Percentiles rank a stretch among this genome's conserved stretches.
Evolutionary conservation across 164 flowering plant species (phyloP).

Genomic region (Chimonanthus praecox): DNA sequence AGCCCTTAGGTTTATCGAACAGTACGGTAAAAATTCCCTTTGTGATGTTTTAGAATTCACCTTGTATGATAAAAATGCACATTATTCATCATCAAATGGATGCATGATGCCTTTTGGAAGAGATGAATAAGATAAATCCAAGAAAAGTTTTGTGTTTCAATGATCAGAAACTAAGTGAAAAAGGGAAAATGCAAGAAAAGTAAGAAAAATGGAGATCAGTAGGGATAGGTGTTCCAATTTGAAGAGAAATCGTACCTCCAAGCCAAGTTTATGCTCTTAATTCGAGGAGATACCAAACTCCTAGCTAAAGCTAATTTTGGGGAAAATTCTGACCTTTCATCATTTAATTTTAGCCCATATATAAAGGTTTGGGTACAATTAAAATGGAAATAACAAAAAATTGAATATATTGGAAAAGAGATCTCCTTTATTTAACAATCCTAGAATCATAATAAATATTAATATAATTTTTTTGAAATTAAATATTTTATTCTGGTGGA

Average conservation of each 20-base stretch:
- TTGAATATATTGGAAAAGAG: too few relatives aligned
- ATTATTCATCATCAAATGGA: neutral
- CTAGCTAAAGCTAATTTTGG: too few relatives aligned
- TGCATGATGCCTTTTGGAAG: neutral
- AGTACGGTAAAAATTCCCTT: constrained; percentile 43
- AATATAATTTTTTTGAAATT: too few relatives aligned
- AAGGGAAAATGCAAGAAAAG: neutral
- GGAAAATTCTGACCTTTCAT: neutral
- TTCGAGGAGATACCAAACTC: neutral
- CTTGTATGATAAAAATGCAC: neutral
- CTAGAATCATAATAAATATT: too few relatives aligned
- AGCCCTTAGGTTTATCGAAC: constrained; percentile 73
- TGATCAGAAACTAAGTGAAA: too few relatives aligned
- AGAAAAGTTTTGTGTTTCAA: neutral
- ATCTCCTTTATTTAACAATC: too few relatives aligned
- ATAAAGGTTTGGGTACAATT: neutral
- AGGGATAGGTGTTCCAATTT: neutral
- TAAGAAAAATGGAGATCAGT: neutral
- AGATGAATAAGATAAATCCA: neutral
- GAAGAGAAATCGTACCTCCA: neutral
- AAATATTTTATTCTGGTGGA: too few relatives aligned
- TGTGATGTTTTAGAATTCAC: neutral
- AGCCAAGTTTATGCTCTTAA: neutral
- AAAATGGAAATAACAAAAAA: too few relatives aligned
- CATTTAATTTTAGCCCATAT: neutral